Conservation (phyloP, 345 rosid genomes). For the Populus alba region DNA sequence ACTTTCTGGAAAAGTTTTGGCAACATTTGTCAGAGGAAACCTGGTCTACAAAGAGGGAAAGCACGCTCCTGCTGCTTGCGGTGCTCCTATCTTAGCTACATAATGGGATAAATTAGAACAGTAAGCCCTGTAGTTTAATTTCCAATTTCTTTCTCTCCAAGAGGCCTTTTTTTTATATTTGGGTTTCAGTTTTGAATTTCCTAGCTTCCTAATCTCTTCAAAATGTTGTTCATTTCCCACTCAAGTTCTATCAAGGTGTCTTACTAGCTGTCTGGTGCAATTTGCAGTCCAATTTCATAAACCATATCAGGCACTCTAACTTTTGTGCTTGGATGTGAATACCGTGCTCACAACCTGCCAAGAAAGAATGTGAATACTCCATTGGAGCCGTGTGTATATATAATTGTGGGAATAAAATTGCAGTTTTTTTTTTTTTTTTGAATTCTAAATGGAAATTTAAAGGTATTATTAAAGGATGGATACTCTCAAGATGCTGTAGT, state of each 20-base stretch:
- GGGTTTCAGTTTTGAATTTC: not conserved
- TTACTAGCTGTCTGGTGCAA: not conserved
- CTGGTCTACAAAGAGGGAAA: slow-evolving; percentile 73
- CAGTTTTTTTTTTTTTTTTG: too few species aligned
- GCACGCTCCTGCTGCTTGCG: slow-evolving; percentile 83
- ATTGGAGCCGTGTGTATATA: too few species aligned
- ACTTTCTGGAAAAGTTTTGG: slow-evolving; percentile 71
- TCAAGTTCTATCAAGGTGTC: not conserved
- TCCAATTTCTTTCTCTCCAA: not conserved
- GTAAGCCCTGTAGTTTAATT: not conserved
- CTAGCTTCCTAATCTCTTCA: not conserved
- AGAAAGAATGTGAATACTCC: not conserved
- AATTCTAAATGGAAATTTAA: too few species aligned
- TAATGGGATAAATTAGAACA: slow-evolving; percentile 9
- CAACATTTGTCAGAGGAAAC: slow-evolving; percentile 87
- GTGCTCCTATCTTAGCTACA: slow-evolving; percentile 56
- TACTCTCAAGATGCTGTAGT: too few species aligned
- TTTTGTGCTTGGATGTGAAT: not conserved
- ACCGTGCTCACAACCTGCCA: not conserved
- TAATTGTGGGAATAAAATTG: too few species aligned
- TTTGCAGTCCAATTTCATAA: too few species aligned
- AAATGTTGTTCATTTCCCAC: not conserved
- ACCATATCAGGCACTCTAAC: not conserved
- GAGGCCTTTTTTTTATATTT: not conserved
- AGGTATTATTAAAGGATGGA: too few species aligned